phyloP scores from a whole-genome alignment of 805 yeast species.

The Ogataea haglerorum region DNA sequence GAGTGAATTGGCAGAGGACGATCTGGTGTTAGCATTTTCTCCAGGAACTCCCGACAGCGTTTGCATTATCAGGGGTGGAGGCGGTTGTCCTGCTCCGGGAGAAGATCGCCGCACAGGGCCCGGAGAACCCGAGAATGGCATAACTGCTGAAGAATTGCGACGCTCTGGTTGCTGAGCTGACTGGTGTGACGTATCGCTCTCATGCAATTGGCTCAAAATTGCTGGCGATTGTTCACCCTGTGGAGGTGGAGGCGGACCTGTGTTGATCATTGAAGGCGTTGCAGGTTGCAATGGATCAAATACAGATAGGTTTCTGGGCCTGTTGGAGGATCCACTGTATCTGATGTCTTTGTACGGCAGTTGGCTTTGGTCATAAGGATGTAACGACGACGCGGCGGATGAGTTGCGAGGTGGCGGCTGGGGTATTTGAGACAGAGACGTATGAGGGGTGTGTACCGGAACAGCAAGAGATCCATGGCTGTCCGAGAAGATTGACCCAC shows the following conservation, averaged over 20 bases:
- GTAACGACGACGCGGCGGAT: constrained; percentile 28
- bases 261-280: constrained; percentile 8
- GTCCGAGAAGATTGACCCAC: constrained; percentile 11
- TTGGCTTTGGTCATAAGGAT: constrained; percentile 26
- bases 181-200: constrained; percentile 12
- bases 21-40: constrained; percentile 19
- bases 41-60: neutral
- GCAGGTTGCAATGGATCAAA: constrained; percentile 34
- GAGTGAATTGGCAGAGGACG: constrained; percentile 17
- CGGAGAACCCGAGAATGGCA: constrained; percentile 16
- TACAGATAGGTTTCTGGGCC: constrained; percentile 39
- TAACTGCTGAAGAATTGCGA: constrained; percentile 13
- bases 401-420: constrained; percentile 27
- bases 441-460: constrained; percentile 10
- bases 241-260: constrained; percentile 9
- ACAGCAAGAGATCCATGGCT: constrained; percentile 7
- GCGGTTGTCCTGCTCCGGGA: constrained; percentile 8
- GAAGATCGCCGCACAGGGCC: constrained; percentile 11
- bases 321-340: constrained; percentile 28
- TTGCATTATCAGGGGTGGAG: constrained; percentile 2
- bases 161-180: constrained; percentile 13
- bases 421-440: constrained; percentile 12
- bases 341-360: constrained; percentile 32
- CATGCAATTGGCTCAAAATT: constrained; percentile 5
- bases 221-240: constrained; percentile 12